Conservation (phyloP, 495 filamentous ascomycete genomes). For the Penicilliopsis zonata region DNA sequence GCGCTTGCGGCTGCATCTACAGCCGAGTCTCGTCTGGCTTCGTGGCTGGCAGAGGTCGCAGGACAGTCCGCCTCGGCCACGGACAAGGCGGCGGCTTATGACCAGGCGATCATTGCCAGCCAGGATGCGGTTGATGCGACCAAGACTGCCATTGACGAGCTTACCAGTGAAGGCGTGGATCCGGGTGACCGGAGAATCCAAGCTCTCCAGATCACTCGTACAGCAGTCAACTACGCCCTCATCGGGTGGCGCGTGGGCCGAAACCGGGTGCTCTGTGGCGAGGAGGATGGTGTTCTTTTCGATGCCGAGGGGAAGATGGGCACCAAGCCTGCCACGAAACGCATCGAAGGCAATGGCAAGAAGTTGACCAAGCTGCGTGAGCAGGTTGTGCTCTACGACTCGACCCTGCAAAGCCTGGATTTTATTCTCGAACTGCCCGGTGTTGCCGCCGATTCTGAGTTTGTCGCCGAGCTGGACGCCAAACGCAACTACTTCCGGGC, state of each 20-base stretch:
- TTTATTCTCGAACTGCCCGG: conserved; percentile 83
- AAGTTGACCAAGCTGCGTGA: conserved; percentile 76
- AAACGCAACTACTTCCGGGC: conserved; percentile 80
- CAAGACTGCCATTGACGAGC: conserved; percentile 84
- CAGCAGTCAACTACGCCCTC: conserved; percentile 83
- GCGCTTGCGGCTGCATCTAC: conserved; percentile 48
- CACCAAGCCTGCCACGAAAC: conserved; percentile 39
- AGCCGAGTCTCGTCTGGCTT: conserved; percentile 39
- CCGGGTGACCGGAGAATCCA: conserved; percentile 84
- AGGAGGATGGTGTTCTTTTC: conserved; percentile 58
- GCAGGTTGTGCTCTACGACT: conserved; percentile 84
- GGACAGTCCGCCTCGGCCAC: conserved; percentile 31
- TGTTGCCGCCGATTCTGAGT: conserved; percentile 70
- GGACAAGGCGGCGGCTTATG: conserved; percentile 70
- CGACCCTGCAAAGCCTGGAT: conserved; percentile 77
- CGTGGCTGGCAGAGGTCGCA: conserved; percentile 23
- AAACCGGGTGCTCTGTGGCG: conserved; percentile 76
- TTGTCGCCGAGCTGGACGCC: conserved; percentile 63
- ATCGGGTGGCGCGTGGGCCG: conserved; percentile 91
- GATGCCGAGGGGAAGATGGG: conserved; percentile 40
- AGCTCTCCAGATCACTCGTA: conserved; percentile 80
- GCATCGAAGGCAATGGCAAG: conserved; percentile 47
- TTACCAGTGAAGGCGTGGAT: conserved; percentile 69
- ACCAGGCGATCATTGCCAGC: conserved; percentile 77
- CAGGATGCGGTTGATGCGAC: conserved; percentile 93